phyloP scores from a whole-genome alignment of 768 basidiomycete species.

The Tylopilus balloui region DNA sequence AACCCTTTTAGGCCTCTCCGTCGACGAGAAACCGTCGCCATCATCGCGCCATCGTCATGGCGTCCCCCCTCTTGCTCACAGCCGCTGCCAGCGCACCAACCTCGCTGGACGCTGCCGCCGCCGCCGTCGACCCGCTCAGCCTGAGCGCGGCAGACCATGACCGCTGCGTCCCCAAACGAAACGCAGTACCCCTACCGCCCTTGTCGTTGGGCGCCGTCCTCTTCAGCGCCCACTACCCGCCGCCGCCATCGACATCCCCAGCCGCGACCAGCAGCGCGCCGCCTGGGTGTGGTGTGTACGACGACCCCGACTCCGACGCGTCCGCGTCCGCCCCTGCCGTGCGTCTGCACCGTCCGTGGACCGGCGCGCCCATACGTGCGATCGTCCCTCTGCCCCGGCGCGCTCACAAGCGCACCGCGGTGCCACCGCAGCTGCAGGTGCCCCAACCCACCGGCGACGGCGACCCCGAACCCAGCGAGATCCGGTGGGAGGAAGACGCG shows the following conservation, averaged over 20 bases:
- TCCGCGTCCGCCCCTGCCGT: not conserved
- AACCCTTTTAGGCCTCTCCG: not conserved
- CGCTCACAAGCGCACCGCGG: not conserved
- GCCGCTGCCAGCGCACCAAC: not conserved
- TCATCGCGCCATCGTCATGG: constrained; percentile 2
- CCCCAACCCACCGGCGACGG: not conserved
- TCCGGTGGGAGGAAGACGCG: not conserved
- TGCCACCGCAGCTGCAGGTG: not conserved
- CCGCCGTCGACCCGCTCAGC: not conserved
- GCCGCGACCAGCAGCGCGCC: not conserved
- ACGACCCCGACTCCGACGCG: constrained; percentile 3
- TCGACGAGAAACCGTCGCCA: too few relatives aligned
- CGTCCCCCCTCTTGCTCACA: constrained; percentile 7
- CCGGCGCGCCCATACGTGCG: constrained; percentile 23
- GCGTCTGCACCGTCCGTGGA: constrained; percentile 8
- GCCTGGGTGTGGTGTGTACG: not conserved
- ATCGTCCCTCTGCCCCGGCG: constrained; percentile 20
- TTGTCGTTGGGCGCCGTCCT: not conserved
- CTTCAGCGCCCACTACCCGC: not conserved
- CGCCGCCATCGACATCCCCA: not conserved
- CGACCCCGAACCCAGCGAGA: too few relatives aligned
- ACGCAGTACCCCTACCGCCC: not conserved
- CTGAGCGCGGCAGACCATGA: not conserved
- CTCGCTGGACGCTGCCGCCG: too few relatives aligned
- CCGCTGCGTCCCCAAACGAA: too few relatives aligned